Base-by-base conservation (phyloP, 2,329 filamentous ascomycete species). In the Zymoseptoria passerinii region DNA sequence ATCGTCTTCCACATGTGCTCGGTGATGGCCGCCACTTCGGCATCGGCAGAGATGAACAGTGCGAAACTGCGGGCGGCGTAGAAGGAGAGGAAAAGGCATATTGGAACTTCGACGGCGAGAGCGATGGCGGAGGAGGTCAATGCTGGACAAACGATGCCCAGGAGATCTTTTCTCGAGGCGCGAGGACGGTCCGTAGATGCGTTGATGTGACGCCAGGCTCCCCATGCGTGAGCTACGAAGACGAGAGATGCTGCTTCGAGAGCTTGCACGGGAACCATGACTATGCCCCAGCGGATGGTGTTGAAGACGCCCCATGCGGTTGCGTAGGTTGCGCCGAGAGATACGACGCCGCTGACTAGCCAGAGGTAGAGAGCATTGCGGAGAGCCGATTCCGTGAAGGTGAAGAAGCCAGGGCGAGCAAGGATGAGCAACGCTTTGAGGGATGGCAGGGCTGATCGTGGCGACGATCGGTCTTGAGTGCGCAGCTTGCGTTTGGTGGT, bases 241-340 rank as follows among this genome's bases (percentile, higher is more conserved):
- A 83, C 77, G 0, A 87, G 73, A 0, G 83, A 78, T 0, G 86
- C 86, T 1, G 82, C 82, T 69, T 90, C 85, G 0, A 89, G 74
- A 0, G 85, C 79, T 60, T 83, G 80, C 0, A 90, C 83, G 0
- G 86, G 86, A 0, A 89, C 85, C 86, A 90, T 90, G 28, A 90
- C 75, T 0, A 90, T 74, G 0, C 86, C 87, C 86, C 86, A 89
- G 13, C 86, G 79, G 49, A 90, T 89, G 0, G 85, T 89, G 57
- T 81, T 87, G 74, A 90, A 90, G 8, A 89, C 76, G 1, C 85
- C 83, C 86, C 86, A 90, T 0, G 86, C 85, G 0, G 86, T 89
- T 0, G 85, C 83, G 68, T 90, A 90, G 6, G 82, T 79, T 0
- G 75, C 72, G 0, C 86, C 85, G 59, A 90, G 75, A 0, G 79